Evolutionary conservation across 1,139 yeast genomes (phyloP), one percentile per base, ranked within the genome.

Genomic region (Geotrichum aggregatum): DNA sequence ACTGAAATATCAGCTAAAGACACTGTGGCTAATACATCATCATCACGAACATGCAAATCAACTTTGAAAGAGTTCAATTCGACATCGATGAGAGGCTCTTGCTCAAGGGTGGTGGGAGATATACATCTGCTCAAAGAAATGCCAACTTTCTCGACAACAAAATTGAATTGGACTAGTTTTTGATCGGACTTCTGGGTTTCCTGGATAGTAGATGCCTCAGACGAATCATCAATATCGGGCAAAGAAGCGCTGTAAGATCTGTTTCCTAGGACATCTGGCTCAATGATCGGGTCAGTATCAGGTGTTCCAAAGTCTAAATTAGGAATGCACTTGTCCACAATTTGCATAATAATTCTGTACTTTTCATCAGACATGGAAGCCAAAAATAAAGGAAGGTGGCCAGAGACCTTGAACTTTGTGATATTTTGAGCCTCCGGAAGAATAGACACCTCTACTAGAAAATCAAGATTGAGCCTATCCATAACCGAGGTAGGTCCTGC

Each of bases 291-390:
- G 2, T 31, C 39, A 13, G 28, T 21, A 46, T 38, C 22, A 26
- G 18, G 55, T 59, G 3, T 56, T 65, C 19, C 66, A 40, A 59
- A 58, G 14, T 73, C 78, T 52, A 82, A 71, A 45, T 77, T 72
- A 1, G 97, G 97, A 21, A 91, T 75, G 26, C 85, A 80, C 19
- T 74, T 76, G 54, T 84, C 85, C 46, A 89, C 71, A 44, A 92
- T 72, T 53, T 82, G 80, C 91, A 92, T 83, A 61, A 92, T 72
- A 0, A 91, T 80, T 64, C 88, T 87, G 69, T 94, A 94, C 64
- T 94, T 96, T 61, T 82, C 84, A 65, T 92, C 98, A 61, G 88
- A 87, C 62, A 92, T 69, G 26, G 86, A 77, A 5, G 94, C 80
- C 33, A 76, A 75, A 55, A 94, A 75, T 38, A 73, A 72, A 0